Base-by-base conservation (phyloP, 768 basidiomycete genomes). In the Sporobolomyces pararoseus region DNA sequence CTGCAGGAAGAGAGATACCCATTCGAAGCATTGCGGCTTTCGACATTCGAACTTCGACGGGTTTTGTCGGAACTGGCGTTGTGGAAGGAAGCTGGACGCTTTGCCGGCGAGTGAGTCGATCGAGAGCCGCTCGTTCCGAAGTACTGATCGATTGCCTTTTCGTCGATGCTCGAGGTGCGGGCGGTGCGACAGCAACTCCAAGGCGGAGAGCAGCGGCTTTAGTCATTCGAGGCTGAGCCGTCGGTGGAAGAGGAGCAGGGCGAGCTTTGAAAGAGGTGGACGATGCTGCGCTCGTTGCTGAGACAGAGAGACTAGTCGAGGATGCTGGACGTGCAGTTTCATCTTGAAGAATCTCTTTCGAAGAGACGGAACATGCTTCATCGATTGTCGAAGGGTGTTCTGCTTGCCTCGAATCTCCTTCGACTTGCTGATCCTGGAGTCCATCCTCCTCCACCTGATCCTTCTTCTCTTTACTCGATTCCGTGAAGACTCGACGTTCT, bases 131-230 rank as follows among this genome's bases (percentile, higher is more conserved):
- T 1, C 70, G 65, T 32, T 66, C 70, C 12, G 70, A 61, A 10
- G 70, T 71, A 31, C 54, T 44, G 54, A 71, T 71, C 3, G 65
- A 63, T 42, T 71, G 49, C 16, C 70, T 42, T 31, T 52, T 53
- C 42, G 37, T 23, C 21, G 46, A 23, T 13, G 46, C 10, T 27
- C 70, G 65, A 2, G 63, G 65, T 1, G 65, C 50, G 4, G 66
- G 14, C 2, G 63, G 47, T 0, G 63, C 54, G 13, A 64, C 31
- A 6, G 66, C 19, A 58, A 72, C 10, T 17, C 71, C 66, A 32
- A 72, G 66, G 14, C 71, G 71, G 16, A 72, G 64, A 17, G 71
- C 71, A 27, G 71, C 71, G 10, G 66, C 34, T 27, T 72, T 72
- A 14, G 58, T 72, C 23, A 68, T 27, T 19, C 71, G 71, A 12